Conservation (phyloP, 2,329 filamentous ascomycete genomes). For the Fusarium sp. region DNA sequence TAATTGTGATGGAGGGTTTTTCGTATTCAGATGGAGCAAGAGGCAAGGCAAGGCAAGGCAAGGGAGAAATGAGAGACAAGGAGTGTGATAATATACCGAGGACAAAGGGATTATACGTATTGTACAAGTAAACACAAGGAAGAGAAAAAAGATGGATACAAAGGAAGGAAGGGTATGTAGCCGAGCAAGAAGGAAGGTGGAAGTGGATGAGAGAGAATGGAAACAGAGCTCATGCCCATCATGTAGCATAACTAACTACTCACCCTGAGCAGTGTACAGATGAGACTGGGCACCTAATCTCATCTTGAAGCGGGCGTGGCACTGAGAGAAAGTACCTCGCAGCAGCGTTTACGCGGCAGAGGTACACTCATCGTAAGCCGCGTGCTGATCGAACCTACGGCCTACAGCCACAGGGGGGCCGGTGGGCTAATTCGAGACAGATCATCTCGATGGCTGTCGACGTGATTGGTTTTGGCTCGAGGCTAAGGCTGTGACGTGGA, state of each 20-base stretch:
- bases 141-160: neutral
- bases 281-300: slow-evolving; percentile 27
- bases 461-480: slow-evolving; percentile 7
- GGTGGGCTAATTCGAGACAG: slow-evolving; percentile 14
- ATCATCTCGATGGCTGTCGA: slow-evolving; percentile 13
- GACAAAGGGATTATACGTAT: neutral
- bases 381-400: slow-evolving; percentile 16
- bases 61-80: slow-evolving; percentile 7
- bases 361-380: slow-evolving; percentile 9
- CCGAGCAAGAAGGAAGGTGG: slow-evolving; percentile 9
- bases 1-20: neutral
- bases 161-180: neutral
- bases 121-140: slow-evolving; percentile 7
- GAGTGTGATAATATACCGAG: slow-evolving; percentile 5
- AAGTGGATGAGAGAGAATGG: slow-evolving; percentile 16
- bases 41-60: neutral
- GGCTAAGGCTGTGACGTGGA: slow-evolving; percentile 27
- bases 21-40: neutral
- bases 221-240: too few species aligned
- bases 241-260: too few species aligned
- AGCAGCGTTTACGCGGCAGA: neutral
- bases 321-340: neutral
- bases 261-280: slow-evolving; percentile 7
- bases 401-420: neutral
- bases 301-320: neutral